Conservation (phyloP, 495 filamentous ascomycete genomes). For the Penicillium arizonense region DNA sequence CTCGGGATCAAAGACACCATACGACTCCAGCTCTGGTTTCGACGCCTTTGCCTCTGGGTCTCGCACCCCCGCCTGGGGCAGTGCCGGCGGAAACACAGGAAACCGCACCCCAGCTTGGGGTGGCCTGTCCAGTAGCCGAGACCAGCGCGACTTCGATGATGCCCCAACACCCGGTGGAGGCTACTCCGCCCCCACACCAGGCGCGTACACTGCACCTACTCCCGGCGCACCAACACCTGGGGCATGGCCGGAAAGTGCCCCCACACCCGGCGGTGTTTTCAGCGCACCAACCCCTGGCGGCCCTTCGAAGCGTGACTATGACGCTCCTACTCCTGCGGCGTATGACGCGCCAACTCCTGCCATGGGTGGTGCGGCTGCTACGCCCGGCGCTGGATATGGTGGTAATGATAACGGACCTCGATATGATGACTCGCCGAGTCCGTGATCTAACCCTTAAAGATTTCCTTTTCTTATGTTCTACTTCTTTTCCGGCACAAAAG, state of each 20-base stretch:
- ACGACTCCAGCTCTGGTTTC: conserved; percentile 57
- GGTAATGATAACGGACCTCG: conserved; percentile 58
- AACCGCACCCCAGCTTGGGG: conserved; percentile 54
- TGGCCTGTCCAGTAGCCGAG: conserved; percentile 18
- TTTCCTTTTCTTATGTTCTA: conserved; percentile 1
- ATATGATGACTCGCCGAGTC: conserved; percentile 57
- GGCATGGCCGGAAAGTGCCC: conserved; percentile 59
- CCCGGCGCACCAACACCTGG: conserved; percentile 81
- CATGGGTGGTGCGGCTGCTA: conserved; percentile 65
- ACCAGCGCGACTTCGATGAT: conserved; percentile 47
- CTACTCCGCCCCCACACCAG: conserved; percentile 52
- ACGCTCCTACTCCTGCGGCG: conserved; percentile 60
- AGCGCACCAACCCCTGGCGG: conserved; percentile 58
- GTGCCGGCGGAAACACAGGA: conserved; percentile 41
- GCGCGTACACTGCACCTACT: conserved; percentile 61
- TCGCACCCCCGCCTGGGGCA: conserved; percentile 72
- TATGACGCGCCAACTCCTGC: conserved; percentile 77
- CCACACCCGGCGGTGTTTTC: conserved; percentile 59
- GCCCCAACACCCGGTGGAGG: conserved; percentile 75
- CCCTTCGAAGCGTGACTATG: conserved; percentile 43
- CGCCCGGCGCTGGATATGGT: conserved; percentile 66
- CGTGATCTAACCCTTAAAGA: conserved; percentile 19
- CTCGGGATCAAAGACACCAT: conserved; percentile 69
- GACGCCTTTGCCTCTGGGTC: conserved; percentile 71
- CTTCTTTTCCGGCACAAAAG: conserved; percentile 2